These are phyloP conservation scores for Triticum urartu DNA, from an alignment of 176 grass and related monocot genomes.

Conservation along the genomic window DNA sequence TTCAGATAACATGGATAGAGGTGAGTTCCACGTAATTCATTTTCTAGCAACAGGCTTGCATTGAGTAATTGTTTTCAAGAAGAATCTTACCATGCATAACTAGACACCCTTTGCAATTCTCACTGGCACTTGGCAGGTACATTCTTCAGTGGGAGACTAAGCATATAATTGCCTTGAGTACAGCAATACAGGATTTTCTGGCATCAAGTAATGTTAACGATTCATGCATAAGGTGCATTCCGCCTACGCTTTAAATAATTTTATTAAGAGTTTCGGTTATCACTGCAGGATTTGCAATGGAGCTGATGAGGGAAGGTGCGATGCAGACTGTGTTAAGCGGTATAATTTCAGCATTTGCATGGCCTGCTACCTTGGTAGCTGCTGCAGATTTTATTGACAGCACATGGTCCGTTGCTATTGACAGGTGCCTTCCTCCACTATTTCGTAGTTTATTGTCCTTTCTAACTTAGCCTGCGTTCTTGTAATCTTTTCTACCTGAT, in stretches of 20 bases:
- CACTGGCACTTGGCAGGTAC: slow-evolving; percentile 56
- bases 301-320: slow-evolving; percentile 89
- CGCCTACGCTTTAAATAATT: not conserved
- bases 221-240: slow-evolving; percentile 1
- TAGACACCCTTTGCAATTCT: slow-evolving; percentile 10
- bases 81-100: not conserved
- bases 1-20: not conserved
- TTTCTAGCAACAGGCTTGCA: not conserved
- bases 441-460: not conserved
- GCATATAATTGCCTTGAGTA: slow-evolving; percentile 79
- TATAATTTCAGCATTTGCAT: slow-evolving; percentile 80
- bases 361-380: slow-evolving; percentile 71
- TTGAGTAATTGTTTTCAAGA: not conserved
- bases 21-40: not conserved
- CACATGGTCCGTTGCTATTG: slow-evolving; percentile 92
- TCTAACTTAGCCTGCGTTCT: not conserved
- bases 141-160: slow-evolving; percentile 86
- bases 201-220: slow-evolving; percentile 65
- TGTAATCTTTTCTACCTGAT: slow-evolving; percentile 12
- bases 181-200: slow-evolving; percentile 91
- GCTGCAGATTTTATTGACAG: slow-evolving; percentile 96
- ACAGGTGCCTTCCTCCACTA: slow-evolving; percentile 51
- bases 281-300: slow-evolving; percentile 62
- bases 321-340: slow-evolving; percentile 82
- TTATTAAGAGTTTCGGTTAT: slow-evolving; percentile 25